Percentiles rank a stretch among this genome's conserved stretches.
phyloP scores from a whole-genome alignment of 352 stramenopile genomes.

The Plasmopara muralis region DNA sequence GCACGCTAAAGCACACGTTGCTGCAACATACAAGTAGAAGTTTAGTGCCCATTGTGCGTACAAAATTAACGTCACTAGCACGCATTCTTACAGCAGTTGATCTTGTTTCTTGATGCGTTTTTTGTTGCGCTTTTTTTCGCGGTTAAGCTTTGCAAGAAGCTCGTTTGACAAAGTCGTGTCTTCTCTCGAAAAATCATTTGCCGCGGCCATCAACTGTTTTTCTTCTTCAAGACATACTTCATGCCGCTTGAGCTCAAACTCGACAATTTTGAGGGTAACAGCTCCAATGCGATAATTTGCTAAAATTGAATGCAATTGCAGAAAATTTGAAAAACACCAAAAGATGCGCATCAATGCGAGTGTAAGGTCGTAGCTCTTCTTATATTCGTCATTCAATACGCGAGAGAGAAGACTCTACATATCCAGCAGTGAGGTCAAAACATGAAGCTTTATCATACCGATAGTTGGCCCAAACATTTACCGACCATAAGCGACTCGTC shows the following conservation, averaged over 20 bases:
- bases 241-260: constrained; percentile 91
- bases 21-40: constrained; percentile 17
- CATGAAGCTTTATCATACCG: no score
- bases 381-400: constrained; percentile 93
- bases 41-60: neutral
- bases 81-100: constrained; percentile 73
- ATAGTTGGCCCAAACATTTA: constrained; percentile 16
- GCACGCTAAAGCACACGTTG: constrained; percentile 88
- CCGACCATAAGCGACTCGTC: constrained; percentile 91
- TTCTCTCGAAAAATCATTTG: constrained; percentile 18
- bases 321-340: constrained; percentile 93
- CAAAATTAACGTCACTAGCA: neutral
- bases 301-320: constrained; percentile 91
- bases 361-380: constrained; percentile 91
- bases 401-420: constrained; percentile 76
- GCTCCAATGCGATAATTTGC: constrained; percentile 91
- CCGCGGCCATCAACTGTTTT: constrained; percentile 35
- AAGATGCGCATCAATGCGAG: constrained; percentile 94
- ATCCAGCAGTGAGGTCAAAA: neutral
- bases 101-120: constrained; percentile 91
- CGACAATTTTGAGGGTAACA: constrained; percentile 91
- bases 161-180: constrained; percentile 13
- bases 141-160: constrained; percentile 57
- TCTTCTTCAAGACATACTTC: constrained; percentile 75
- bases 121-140: constrained; percentile 81